phyloP scores from a whole-genome alignment of 164 flowering plant species.

The Kingdonia uniflora region DNA sequence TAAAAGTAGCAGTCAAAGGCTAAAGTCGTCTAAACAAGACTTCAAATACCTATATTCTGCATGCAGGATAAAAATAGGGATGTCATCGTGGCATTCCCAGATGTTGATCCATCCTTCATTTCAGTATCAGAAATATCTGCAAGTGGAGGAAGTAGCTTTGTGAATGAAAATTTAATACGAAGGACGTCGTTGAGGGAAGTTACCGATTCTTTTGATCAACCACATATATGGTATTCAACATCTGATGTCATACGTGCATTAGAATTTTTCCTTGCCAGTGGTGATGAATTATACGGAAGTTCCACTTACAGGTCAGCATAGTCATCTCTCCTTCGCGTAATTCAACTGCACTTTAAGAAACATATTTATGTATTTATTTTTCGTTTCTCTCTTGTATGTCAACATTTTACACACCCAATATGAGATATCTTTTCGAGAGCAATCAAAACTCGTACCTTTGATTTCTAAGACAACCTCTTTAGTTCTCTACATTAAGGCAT shows the following conservation, averaged over 20 bases:
- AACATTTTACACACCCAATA: neutral
- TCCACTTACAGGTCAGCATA: conserved; percentile 46
- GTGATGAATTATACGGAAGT: conserved; percentile 37
- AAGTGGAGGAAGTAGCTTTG: conserved; percentile 5
- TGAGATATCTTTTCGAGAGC: no score
- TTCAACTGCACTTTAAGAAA: neutral
- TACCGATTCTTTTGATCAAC: conserved; percentile 36
- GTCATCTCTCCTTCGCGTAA: neutral
- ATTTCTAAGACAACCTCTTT: no score
- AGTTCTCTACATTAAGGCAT: no score
- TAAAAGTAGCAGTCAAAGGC: no score
- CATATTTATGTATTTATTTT: no score
- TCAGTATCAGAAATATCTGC: conserved; percentile 12
- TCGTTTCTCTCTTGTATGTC: neutral
- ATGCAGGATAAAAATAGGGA: conserved; percentile 75
- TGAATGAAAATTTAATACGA: conserved; percentile 14
- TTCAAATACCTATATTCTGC: neutral
- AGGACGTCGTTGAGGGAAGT: conserved; percentile 15
- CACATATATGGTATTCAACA: conserved; percentile 70
- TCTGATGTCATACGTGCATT: conserved; percentile 54
- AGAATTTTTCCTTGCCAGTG: conserved; percentile 45
- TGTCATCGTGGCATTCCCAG: conserved; percentile 71
- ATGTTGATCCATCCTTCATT: conserved; percentile 47
- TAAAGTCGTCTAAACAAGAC: neutral
- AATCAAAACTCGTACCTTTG: no score